Conservation (phyloP, 257 asterid species). For the Forsythia viridissima region DNA sequence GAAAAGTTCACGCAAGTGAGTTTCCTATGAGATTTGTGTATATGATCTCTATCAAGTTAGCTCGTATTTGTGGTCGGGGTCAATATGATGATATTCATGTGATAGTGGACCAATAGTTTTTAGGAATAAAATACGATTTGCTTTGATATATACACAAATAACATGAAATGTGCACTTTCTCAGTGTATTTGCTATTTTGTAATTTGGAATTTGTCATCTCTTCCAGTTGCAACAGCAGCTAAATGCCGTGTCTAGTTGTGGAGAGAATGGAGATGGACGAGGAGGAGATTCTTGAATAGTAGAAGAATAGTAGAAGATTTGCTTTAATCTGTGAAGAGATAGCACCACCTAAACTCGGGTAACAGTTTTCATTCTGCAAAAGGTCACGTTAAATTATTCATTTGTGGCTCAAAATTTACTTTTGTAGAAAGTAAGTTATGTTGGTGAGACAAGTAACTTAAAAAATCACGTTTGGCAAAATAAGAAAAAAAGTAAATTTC, state of each 20-base stretch:
- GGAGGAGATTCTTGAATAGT: slow-evolving; percentile 60
- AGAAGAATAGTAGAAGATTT: slow-evolving; percentile 23
- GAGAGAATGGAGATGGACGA: slow-evolving; percentile 62
- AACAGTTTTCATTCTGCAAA: neutral
- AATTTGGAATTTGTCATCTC: slow-evolving; percentile 19
- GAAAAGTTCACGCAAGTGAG: slow-evolving; percentile 76
- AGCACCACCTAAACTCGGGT: slow-evolving; percentile 57
- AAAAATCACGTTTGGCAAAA: too few relatives aligned
- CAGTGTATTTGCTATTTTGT: neutral
- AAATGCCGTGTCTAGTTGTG: slow-evolving; percentile 48
- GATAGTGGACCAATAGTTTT: too few relatives aligned
- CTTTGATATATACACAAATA: too few relatives aligned
- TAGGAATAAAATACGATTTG: too few relatives aligned
- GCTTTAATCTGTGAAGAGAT: slow-evolving; percentile 31
- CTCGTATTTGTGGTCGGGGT: neutral
- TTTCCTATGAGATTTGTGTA: neutral
- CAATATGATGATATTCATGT: neutral
- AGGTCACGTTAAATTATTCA: too few relatives aligned
- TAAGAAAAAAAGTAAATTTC: too few relatives aligned
- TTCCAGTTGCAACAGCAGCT: slow-evolving; percentile 81
- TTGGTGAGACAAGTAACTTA: too few relatives aligned
- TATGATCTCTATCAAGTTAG: neutral
- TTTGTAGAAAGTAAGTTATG: too few relatives aligned
- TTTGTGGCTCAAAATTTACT: too few relatives aligned
- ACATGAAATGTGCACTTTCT: too few relatives aligned